Evolutionary conservation across 106 monocot genomes (phyloP).

Genomic region (Vanilla planifolia): DNA sequence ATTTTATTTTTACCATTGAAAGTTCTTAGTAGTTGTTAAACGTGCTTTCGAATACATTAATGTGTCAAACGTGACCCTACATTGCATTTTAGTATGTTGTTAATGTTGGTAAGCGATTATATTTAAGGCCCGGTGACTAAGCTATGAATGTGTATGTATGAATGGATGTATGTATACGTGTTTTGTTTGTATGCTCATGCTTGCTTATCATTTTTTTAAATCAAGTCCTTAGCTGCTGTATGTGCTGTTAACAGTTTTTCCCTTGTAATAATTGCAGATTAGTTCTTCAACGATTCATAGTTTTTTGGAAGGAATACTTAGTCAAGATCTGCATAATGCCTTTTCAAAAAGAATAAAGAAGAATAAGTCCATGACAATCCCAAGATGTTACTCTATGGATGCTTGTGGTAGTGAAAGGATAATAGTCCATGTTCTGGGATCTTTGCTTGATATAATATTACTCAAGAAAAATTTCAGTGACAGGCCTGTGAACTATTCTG

Average conservation of each 20-base stretch:
- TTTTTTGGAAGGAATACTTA: constrained; percentile 34
- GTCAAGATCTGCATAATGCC: constrained; percentile 9
- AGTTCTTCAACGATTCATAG: constrained; percentile 38
- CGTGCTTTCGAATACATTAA: too few species aligned
- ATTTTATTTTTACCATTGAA: too few species aligned
- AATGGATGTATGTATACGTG: too few species aligned
- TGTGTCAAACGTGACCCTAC: too few species aligned
- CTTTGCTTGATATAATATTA: constrained; percentile 73
- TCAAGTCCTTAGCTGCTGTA: not conserved
- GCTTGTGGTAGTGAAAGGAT: constrained; percentile 16
- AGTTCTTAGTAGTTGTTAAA: too few species aligned
- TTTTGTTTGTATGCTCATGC: too few species aligned
- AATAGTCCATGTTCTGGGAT: constrained; percentile 33
- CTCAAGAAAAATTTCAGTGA: constrained; percentile 65
- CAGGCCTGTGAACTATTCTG: constrained; percentile 33
- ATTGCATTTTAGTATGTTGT: too few species aligned
- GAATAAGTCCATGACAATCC: constrained; percentile 16
- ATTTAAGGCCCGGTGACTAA: too few species aligned
- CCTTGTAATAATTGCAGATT: constrained; percentile 35
- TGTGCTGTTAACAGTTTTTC: not conserved
- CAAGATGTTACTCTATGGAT: constrained; percentile 12
- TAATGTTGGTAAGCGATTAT: too few species aligned
- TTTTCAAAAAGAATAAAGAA: constrained; percentile 34
- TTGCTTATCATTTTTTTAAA: constrained; percentile 3
- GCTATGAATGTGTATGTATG: too few species aligned